phyloP scores from a whole-genome alignment of 345 rosid species.

The Orychophragmus violaceus region DNA sequence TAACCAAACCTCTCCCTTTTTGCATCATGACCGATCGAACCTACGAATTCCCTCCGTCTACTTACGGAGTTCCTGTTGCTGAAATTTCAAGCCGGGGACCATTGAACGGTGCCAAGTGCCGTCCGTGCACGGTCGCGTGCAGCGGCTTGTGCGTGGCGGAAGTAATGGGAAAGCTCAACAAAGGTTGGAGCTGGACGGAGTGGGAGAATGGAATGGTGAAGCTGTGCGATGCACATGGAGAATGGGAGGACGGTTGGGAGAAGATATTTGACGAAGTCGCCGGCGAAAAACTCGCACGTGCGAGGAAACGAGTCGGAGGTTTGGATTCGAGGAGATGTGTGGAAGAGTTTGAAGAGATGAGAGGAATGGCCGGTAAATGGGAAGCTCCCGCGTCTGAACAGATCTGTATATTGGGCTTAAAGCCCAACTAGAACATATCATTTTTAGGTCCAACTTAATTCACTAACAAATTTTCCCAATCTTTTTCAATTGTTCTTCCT shows the following conservation, averaged over 20 bases:
- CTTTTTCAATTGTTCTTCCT: neutral
- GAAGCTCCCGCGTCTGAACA: constrained; percentile 57
- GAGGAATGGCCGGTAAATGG: constrained; percentile 42
- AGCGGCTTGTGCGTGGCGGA: constrained; percentile 34
- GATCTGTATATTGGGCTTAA: constrained; percentile 43
- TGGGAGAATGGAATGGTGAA: constrained; percentile 52
- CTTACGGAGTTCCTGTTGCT: constrained; percentile 72
- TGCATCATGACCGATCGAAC: constrained; percentile 60
- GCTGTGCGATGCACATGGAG: constrained; percentile 61
- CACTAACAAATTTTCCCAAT: neutral
- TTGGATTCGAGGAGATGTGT: constrained; percentile 38
- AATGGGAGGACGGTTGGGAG: constrained; percentile 78
- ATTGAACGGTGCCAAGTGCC: constrained; percentile 82
- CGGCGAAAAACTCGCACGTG: constrained; percentile 41
- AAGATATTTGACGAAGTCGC: constrained; percentile 45
- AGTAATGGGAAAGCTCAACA: constrained; percentile 44
- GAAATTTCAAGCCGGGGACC: constrained; percentile 68
- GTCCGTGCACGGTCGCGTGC: constrained; percentile 41
- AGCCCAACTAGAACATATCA: constrained; percentile 1
- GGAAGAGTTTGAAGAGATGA: too few species aligned
- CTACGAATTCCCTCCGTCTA: constrained; percentile 57
- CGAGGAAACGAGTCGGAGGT: constrained; percentile 39
- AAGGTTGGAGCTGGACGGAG: constrained; percentile 82
- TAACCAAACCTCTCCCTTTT: too few species aligned
- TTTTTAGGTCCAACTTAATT: neutral